These are phyloP conservation scores for Solioccasus polychromus DNA, from an alignment of 768 basidiomycete species.

Conservation along the genomic window DNA sequence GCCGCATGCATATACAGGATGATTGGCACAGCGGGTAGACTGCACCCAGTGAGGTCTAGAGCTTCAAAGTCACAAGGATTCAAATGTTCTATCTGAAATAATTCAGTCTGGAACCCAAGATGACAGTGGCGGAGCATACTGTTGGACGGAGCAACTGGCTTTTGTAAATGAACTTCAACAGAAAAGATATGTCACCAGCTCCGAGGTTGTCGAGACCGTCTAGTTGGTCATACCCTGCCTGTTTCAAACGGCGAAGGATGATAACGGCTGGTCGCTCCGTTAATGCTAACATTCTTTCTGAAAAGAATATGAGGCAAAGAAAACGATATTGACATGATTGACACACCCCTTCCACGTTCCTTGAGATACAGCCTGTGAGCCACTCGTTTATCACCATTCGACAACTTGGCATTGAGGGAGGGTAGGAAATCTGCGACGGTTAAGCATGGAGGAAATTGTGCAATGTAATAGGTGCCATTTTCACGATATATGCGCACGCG, in stretches of 20 bases:
- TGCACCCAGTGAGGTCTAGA: constrained; percentile 77
- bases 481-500: constrained; percentile 76
- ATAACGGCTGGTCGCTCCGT: constrained; percentile 85
- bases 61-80: constrained; percentile 67
- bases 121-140: constrained; percentile 39
- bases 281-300: constrained; percentile 80
- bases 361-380: constrained; percentile 70
- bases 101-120: constrained; percentile 1
- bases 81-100: constrained; percentile 68
- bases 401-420: constrained; percentile 54
- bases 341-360: constrained; percentile 73
- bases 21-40: constrained; percentile 86
- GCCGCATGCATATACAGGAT: constrained; percentile 81
- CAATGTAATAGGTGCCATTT: constrained; percentile 69
- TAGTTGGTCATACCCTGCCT: constrained; percentile 82
- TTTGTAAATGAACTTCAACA: constrained; percentile 90
- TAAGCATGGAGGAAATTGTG: constrained; percentile 57
- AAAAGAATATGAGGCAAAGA: too few relatives aligned
- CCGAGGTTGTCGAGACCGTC: constrained; percentile 80
- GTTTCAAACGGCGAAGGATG: constrained; percentile 76
- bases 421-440: constrained; percentile 68
- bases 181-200: constrained; percentile 75
- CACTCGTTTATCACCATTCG: constrained; percentile 49
- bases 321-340: not conserved
- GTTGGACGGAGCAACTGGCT: constrained; percentile 62